phyloP scores from a whole-genome alignment of 352 stramenopile genomes.

The Globisporangium takayamanum region DNA sequence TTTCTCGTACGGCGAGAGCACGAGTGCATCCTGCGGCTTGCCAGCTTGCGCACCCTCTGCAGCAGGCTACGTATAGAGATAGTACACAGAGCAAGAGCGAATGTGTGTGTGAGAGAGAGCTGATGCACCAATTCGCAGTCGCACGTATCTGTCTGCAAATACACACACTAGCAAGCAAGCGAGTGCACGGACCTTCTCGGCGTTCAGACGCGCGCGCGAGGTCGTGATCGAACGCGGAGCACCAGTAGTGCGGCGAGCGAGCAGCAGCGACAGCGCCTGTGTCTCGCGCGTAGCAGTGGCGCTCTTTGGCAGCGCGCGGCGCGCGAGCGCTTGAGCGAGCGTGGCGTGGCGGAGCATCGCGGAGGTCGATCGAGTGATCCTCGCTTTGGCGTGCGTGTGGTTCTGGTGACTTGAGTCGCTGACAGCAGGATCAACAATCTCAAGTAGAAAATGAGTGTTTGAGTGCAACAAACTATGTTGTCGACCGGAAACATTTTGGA shows the following conservation, averaged over 20 bases:
- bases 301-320: slow-evolving; percentile 21
- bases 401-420: too few species aligned
- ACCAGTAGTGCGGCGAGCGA: slow-evolving; percentile 10
- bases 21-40: slow-evolving; percentile 62
- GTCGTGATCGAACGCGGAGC: slow-evolving; percentile 30
- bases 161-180: background rate
- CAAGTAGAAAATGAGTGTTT: too few species aligned
- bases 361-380: too few species aligned
- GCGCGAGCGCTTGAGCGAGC: slow-evolving; percentile 7
- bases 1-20: slow-evolving; percentile 93
- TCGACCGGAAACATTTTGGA: too few species aligned
- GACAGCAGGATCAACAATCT: too few species aligned
- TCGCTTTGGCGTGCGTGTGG: too few species aligned
- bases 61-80: slow-evolving; percentile 17
- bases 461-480: too few species aligned
- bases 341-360: slow-evolving; percentile 31
- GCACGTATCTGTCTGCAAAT: background rate
- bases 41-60: slow-evolving; percentile 34
- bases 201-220: slow-evolving; percentile 35
- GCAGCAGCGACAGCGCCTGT: slow-evolving; percentile 17
- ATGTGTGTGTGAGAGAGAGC: background rate
- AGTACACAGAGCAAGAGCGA: background rate
- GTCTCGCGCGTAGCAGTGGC: slow-evolving; percentile 14
- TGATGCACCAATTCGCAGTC: too few species aligned
- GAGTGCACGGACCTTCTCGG: slow-evolving; percentile 42